A percentile compares a stretch with the other conserved stretches of the same genome.
Conservation (phyloP, 176 grass and related monocot species). For the Chloris gayana region DNA sequence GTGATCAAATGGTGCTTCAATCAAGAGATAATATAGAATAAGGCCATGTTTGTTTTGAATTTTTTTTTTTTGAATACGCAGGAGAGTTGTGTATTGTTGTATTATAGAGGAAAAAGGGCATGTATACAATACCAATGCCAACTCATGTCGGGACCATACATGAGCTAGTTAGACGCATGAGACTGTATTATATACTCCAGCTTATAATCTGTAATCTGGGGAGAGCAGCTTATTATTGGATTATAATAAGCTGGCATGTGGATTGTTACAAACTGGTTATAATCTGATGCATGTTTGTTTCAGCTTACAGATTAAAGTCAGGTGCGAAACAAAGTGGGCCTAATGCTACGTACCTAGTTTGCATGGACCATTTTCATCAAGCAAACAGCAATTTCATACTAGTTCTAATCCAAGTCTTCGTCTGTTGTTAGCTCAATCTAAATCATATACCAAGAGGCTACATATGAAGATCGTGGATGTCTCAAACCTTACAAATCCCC, state of each 20-base stretch:
- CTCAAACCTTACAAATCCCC: conserved; percentile 12
- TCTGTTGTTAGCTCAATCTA: conserved; percentile 16
- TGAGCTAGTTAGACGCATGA: too few species aligned
- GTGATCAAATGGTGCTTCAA: conserved; percentile 17
- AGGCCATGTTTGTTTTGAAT: not conserved
- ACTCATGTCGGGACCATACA: too few species aligned
- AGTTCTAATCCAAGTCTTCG: conserved; percentile 5
- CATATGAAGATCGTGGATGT: conserved; percentile 1
- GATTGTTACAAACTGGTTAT: not conserved
- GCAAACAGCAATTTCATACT: not conserved
- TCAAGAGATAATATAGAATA: not conserved
- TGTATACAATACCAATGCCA: too few species aligned
- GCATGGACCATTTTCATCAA: not conserved
- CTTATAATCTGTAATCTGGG: not conserved
- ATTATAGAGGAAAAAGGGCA: too few species aligned
- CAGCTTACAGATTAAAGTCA: not conserved
- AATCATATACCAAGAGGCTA: conserved; percentile 18
- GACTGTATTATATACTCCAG: not conserved
- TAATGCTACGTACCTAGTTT: not conserved
- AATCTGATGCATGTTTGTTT: not conserved
- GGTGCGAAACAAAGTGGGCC: not conserved
- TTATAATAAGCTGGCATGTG: not conserved
- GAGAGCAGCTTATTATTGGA: not conserved
- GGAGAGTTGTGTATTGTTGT: too few species aligned
- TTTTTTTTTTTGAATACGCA: too few species aligned